Evolutionary conservation across 768 basidiomycete species (phyloP), one percentile per base, ranked within the genome.

Genomic region (Mycena galopus): DNA sequence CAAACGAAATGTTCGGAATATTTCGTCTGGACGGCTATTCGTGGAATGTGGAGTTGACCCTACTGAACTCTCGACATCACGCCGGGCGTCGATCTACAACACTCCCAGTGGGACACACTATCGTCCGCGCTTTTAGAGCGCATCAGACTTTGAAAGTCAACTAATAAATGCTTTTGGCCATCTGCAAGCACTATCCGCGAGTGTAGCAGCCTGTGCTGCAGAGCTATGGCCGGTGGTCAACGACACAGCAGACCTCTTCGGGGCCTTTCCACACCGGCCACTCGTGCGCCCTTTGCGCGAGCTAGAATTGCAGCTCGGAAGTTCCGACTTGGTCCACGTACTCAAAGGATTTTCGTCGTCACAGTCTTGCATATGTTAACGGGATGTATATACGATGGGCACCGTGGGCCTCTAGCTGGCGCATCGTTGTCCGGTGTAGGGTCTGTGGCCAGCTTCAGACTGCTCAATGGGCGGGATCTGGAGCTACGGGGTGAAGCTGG

Each of bases 201-300:
- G 67, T 29, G 21, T 32, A 7, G 30, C 59, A 60, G 32, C 11
- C 62, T 44, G 30, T 33, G 23, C 23, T 69, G 30, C 42, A 51
- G 2, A 30, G 30, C 39, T 7, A 2, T 4, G 30, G 25, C 32
- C 27, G 2, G 25, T 27, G 37, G 56, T 16, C 21, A 1, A 58
- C n/a, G 2, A 32, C 2, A 16, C 23, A 16, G n/a, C 33, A 10
- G 3, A 12, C 50, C 27, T 39, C 51, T 29, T 51, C 4, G 33
- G 33, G 0, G 29, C 19, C 12, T 4, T 62, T n/a, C n/a, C n/a
- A 14, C 17, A 37, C 37, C 11, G 37, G 0, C 67, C 50, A 32
- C 50, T 67, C 29, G 53, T 47, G 9, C 66, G 51, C 16, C 29
- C 60, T 42, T 61, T 62, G 37, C 50, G 42, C 27, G 67, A 69